Conservation (phyloP, 257 asterid genomes). For the Lithospermum erythrorhizon region DNA sequence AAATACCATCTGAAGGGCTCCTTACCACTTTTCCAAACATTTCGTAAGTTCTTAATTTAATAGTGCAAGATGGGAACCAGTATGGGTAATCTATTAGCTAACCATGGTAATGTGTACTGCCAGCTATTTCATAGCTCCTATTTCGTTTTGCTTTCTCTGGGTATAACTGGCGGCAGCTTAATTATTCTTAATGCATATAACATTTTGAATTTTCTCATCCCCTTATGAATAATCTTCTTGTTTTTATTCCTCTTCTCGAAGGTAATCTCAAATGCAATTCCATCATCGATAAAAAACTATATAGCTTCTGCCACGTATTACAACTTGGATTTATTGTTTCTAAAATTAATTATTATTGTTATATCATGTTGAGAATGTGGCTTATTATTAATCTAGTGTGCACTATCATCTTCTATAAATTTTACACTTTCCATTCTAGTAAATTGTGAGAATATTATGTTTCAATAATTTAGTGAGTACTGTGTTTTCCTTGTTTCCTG, state of each 20-base stretch:
- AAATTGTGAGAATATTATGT: too few relatives aligned
- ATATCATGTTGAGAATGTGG: background rate
- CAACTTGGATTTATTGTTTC: background rate
- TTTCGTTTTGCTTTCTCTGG: background rate
- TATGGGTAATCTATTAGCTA: too few relatives aligned
- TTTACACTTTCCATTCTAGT: background rate
- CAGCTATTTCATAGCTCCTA: too few relatives aligned
- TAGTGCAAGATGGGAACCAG: background rate
- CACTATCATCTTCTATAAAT: background rate
- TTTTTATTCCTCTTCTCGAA: too few relatives aligned
- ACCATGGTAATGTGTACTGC: background rate
- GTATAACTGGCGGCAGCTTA: background rate
- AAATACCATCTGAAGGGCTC: conserved; percentile 73
- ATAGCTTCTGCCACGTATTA: too few relatives aligned
- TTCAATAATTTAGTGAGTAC: background rate
- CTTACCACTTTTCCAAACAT: conserved; percentile 57
- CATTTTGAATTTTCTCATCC: too few relatives aligned
- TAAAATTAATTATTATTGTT: background rate
- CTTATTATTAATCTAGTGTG: background rate
- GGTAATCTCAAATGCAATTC: too few relatives aligned
- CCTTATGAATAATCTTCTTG: too few relatives aligned
- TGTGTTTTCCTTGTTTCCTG: background rate
- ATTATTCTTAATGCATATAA: too few relatives aligned
- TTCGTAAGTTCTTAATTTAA: conserved; percentile 53
- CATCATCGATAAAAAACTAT: too few relatives aligned